Conservation (phyloP, 83 land plant genomes). For the Picea abies region DNA sequence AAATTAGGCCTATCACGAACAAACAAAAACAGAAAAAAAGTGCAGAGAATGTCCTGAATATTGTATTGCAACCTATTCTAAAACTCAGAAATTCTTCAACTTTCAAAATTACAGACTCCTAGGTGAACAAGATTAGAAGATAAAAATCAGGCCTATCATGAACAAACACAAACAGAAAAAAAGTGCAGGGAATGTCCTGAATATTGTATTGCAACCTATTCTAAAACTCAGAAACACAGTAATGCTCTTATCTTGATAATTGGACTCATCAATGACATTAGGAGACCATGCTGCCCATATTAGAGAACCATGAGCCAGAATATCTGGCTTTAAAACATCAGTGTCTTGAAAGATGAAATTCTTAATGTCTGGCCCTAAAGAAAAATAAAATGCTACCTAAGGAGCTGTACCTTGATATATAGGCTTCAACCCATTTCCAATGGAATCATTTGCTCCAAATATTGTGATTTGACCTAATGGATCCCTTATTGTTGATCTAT, state of each 20-base stretch:
- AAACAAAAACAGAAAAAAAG: background rate
- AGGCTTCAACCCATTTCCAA: constrained; percentile 77
- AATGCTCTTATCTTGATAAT: constrained; percentile 63
- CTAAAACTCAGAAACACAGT: background rate
- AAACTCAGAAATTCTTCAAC: background rate
- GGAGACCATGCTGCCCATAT: constrained; percentile 99
- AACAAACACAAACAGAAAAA: background rate
- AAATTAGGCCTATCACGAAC: background rate
- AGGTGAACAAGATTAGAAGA: too few species aligned
- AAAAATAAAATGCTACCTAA: constrained; percentile 88
- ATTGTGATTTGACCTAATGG: constrained; percentile 61
- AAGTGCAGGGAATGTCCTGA: too few species aligned
- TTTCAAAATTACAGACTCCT: too few species aligned
- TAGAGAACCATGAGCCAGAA: constrained; percentile 88
- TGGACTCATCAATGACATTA: constrained; percentile 81
- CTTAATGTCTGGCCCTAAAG: constrained; percentile 90
- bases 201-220: background rate
- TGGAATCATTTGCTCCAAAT: constrained; percentile 60
- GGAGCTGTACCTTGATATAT: constrained; percentile 67
- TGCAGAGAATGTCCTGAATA: too few species aligned
- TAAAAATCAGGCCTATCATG: background rate
- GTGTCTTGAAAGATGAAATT: constrained; percentile 83
- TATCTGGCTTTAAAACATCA: constrained; percentile 92
- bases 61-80: background rate
- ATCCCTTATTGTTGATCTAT: constrained; percentile 62